These are phyloP conservation scores for Backusella mclennaniae DNA, from an alignment of 192 early-diverging fungal species.

Conservation along the genomic window DNA sequence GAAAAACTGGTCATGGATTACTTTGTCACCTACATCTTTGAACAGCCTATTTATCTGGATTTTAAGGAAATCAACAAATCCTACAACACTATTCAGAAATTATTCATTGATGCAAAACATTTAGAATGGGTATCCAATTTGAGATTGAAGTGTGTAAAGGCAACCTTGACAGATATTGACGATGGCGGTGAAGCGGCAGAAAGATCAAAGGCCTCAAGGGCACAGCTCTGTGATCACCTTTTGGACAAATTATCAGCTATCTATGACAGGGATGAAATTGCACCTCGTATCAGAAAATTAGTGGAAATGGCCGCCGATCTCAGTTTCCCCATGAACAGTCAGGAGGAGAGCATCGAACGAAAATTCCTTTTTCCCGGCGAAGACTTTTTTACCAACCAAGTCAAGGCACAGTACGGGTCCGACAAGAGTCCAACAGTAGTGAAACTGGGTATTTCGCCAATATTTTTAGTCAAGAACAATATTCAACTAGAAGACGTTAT, in stretches of 20 bases:
- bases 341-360: not conserved
- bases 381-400: not conserved
- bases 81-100: not conserved
- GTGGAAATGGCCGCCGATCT: slow-evolving; percentile 4
- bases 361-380: not conserved
- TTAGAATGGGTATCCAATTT: not conserved
- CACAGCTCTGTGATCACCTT: not conserved
- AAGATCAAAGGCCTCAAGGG: not conserved
- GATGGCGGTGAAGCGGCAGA: not conserved
- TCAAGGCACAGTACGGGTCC: not conserved
- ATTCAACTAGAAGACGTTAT: not conserved
- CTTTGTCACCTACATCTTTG: not conserved
- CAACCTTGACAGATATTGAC: not conserved
- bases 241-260: not conserved
- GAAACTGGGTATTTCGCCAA: not conserved
- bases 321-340: slow-evolving; percentile 3
- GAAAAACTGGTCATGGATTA: not conserved
- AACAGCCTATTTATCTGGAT: not conserved
- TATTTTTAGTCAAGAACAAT: slow-evolving; percentile 1
- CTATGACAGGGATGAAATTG: not conserved
- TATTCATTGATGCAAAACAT: not conserved
- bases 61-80: not conserved
- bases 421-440: not conserved
- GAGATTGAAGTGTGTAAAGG: not conserved
- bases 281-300: not conserved